phyloP scores from a whole-genome alignment of 208 protist genomes.

The Wallacemonas collosoma region DNA sequence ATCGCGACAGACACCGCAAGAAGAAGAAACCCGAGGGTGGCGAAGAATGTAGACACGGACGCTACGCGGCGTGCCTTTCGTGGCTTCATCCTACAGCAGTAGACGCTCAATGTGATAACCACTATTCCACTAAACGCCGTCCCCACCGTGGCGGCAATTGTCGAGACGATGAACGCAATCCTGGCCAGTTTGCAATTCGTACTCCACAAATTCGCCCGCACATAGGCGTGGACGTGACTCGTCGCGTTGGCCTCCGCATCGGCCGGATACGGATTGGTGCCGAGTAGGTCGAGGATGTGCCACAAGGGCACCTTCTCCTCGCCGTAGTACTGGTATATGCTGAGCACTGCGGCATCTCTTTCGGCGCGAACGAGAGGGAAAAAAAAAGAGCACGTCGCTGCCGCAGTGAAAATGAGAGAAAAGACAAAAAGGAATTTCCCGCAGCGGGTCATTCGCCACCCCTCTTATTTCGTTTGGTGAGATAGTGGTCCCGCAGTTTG shows the following conservation, averaged over 20 bases:
- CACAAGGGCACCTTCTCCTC: conserved; percentile 14
- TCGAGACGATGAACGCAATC: conserved; percentile 6
- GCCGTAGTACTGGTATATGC: conserved; percentile 16
- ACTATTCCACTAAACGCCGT: conserved; percentile 7
- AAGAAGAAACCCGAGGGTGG: conserved; percentile 17
- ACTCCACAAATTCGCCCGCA: conserved; percentile 5
- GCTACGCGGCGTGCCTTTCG: not conserved
- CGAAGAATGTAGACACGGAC: conserved; percentile 17
- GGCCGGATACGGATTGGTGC: not conserved
- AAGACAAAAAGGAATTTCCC: not conserved
- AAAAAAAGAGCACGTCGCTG: not conserved
- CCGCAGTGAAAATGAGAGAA: not conserved
- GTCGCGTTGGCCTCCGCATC: not conserved
- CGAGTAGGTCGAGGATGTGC: conserved; percentile 1
- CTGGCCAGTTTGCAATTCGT: conserved; percentile 3
- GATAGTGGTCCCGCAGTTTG: too few species aligned
- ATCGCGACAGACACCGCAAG: conserved; percentile 1
- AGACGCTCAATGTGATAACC: conserved; percentile 4
- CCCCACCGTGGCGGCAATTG: conserved; percentile 8
- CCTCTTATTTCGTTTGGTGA: not conserved
- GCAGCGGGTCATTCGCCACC: conserved; percentile 1
- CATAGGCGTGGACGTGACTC: not conserved
- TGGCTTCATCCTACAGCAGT: conserved; percentile 5
- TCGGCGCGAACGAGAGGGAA: not conserved
- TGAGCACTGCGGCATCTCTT: not conserved